phyloP scores from a whole-genome alignment of 352 stramenopile genomes.

The Phytophthora capsici region DNA sequence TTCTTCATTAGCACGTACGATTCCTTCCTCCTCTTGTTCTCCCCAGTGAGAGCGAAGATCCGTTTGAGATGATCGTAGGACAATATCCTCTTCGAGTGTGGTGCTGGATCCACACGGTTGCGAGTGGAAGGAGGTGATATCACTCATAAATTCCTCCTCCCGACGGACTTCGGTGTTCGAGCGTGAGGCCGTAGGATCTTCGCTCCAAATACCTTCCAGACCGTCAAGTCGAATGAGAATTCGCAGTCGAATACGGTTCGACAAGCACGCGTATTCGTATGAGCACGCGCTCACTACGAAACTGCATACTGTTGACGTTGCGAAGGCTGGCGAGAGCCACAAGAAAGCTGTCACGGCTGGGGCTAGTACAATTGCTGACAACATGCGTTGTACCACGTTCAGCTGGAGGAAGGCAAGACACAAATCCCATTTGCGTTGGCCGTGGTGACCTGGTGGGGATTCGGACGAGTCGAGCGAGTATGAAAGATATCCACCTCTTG shows the following conservation, averaged over 20 bases:
- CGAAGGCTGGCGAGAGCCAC: slow-evolving; percentile 66
- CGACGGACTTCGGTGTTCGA: slow-evolving; percentile 9
- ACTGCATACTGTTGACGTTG: slow-evolving; percentile 64
- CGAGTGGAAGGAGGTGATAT: slow-evolving; percentile 1
- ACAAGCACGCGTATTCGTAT: slow-evolving; percentile 77
- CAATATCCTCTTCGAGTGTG: not conserved
- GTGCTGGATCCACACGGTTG: not conserved
- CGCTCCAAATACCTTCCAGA: slow-evolving; percentile 35
- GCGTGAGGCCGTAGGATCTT: slow-evolving; percentile 1
- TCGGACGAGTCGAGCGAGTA: not conserved
- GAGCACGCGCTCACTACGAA: slow-evolving; percentile 61
- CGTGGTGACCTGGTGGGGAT: too few relatives aligned
- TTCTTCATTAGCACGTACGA: slow-evolving; percentile 29
- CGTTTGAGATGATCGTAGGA: not conserved
- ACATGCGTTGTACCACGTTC: slow-evolving; percentile 65
- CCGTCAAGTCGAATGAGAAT: slow-evolving; percentile 44
- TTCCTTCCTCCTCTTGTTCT: slow-evolving; percentile 31
- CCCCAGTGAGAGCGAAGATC: slow-evolving; percentile 20
- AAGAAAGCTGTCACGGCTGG: slow-evolving; percentile 70
- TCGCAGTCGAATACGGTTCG: slow-evolving; percentile 62
- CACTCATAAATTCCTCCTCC: slow-evolving; percentile 7
- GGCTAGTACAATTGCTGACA: slow-evolving; percentile 63
- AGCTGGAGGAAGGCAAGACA: slow-evolving; percentile 25
- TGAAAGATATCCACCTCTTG: slow-evolving; percentile 16
- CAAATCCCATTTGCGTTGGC: not conserved